These are phyloP conservation scores for Hypoxylon sp. DNA, from an alignment of 2,329 filamentous ascomycete species.

Conservation along the genomic window DNA sequence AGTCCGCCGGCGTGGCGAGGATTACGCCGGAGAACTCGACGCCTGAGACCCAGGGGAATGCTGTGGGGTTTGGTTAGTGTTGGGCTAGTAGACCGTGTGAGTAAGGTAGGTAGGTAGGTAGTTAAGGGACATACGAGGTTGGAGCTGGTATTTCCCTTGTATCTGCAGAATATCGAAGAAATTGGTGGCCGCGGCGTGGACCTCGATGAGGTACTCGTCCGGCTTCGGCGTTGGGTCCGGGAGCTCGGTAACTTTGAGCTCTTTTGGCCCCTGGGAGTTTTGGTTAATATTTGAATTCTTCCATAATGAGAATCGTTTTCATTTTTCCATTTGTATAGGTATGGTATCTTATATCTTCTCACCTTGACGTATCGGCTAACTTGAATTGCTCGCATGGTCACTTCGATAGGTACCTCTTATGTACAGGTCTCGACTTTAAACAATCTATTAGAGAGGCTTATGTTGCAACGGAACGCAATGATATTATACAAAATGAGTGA, in stretches of 20 bases:
- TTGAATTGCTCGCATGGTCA: slow-evolving; percentile 81
- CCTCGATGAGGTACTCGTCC: slow-evolving; percentile 86
- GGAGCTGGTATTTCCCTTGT: slow-evolving; percentile 94
- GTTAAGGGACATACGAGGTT: slow-evolving; percentile 71
- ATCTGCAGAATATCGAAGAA: slow-evolving; percentile 98
- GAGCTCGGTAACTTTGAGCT: slow-evolving; percentile 81
- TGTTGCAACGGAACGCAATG: background rate
- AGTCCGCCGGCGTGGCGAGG: slow-evolving; percentile 72
- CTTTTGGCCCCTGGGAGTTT: slow-evolving; percentile 75
- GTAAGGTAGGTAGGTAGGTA: background rate
- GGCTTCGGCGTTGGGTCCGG: slow-evolving; percentile 80
- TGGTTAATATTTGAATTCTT: background rate
- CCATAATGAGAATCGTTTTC: background rate
- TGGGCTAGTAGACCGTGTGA: background rate
- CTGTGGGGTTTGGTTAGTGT: slow-evolving; percentile 51
- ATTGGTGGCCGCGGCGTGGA: slow-evolving; percentile 90
- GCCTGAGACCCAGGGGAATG: slow-evolving; percentile 89
- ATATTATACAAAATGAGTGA: background rate
- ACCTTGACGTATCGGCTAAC: slow-evolving; percentile 82
- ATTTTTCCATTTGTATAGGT: slow-evolving; percentile 1
- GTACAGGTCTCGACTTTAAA: background rate
- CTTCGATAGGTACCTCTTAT: background rate
- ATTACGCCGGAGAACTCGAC: slow-evolving; percentile 89
- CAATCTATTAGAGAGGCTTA: background rate
- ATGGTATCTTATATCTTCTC: slow-evolving; percentile 42